These are phyloP conservation scores for Arabis alpina DNA, from an alignment of 345 rosid species.

Conservation along the genomic window DNA sequence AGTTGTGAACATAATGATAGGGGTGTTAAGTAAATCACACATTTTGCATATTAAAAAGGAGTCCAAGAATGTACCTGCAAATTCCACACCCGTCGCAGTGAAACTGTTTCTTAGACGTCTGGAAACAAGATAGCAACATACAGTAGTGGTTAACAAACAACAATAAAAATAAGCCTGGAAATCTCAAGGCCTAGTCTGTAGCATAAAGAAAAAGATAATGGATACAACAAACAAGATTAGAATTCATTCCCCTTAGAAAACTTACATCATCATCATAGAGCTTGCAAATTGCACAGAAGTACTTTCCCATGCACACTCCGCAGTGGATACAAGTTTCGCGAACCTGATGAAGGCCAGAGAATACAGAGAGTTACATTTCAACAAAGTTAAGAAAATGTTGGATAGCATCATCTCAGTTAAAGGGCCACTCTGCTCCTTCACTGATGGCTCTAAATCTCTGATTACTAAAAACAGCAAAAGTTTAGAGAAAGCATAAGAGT, in stretches of 20 bases:
- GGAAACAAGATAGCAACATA: slow-evolving; percentile 38
- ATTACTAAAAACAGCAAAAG: background rate
- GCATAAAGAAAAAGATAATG: background rate
- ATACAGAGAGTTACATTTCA: slow-evolving; percentile 3
- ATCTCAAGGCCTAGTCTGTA: slow-evolving; percentile 1
- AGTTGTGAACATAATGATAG: background rate
- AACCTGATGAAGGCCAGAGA: slow-evolving; percentile 53
- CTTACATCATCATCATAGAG: slow-evolving; percentile 92
- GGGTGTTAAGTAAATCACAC: background rate
- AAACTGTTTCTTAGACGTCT: slow-evolving; percentile 80
- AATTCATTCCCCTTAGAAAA: slow-evolving; percentile 5
- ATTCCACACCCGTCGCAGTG: slow-evolving; percentile 92
- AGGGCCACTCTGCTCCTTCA: slow-evolving; percentile 5
- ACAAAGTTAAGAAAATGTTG: slow-evolving; percentile 1
- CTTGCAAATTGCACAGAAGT: slow-evolving; percentile 76
- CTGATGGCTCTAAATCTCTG: background rate
- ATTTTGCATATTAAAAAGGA: background rate
- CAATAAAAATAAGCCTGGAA: background rate
- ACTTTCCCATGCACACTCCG: slow-evolving; percentile 88
- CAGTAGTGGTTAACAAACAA: slow-evolving; percentile 13
- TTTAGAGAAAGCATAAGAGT: slow-evolving; percentile 14
- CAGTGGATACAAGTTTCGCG: slow-evolving; percentile 69
- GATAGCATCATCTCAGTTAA: background rate
- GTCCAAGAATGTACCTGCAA: slow-evolving; percentile 67
- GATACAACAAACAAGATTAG: background rate